Evolutionary conservation across 73 alveolate species (phyloP), one percentile per base, ranked within the genome.

Genomic region (Paramecium tetraurelia): DNA sequence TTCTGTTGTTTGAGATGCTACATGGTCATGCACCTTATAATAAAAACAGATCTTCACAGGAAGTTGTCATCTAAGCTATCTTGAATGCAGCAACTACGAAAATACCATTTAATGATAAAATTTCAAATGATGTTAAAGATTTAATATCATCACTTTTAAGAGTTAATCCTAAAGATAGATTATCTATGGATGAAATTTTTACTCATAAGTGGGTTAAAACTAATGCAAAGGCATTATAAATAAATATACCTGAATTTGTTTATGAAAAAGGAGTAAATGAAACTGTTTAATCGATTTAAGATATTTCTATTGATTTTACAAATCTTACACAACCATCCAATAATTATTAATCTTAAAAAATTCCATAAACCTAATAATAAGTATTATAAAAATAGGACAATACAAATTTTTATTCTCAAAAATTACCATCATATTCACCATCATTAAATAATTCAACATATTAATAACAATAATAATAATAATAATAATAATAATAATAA

Each of bases 21-120:
- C 93, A 92, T 31, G 98, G 98, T 4, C 58, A 89, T 89, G 96
- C 95, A 41, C 97, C 98, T 38, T 95, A 94, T 93, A 86, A 89
- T 20, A 43, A 92, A 5, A 41, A 58, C 24, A 92, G 92, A 69
- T 20, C 87, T n/a, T 35, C 68, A 9, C 36, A 46, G 57, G 97
- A 84, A 86, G 85, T 35, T 12, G 84, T 63, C 24, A 93, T 93
- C 12, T 70, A 95, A 72, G 94, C 95, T n/a, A 50, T 90, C n/a
- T 44, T 93, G 35, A 92, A 89, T 24, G 87, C 93, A 5, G 85
- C 59, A 57, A 31, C 70, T 43, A 83, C 58, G 29, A 58, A 90
- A 24, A 29, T 31, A 20, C 80, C 80, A 9, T 70, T 88, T 40
- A 92, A 90, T 27, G 53, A 71, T 21, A 59, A 46, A 36, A 71